These are phyloP conservation scores for Mariannaea sp. DNA, from an alignment of 2,329 filamentous ascomycete genomes.

Conservation along the genomic window DNA sequence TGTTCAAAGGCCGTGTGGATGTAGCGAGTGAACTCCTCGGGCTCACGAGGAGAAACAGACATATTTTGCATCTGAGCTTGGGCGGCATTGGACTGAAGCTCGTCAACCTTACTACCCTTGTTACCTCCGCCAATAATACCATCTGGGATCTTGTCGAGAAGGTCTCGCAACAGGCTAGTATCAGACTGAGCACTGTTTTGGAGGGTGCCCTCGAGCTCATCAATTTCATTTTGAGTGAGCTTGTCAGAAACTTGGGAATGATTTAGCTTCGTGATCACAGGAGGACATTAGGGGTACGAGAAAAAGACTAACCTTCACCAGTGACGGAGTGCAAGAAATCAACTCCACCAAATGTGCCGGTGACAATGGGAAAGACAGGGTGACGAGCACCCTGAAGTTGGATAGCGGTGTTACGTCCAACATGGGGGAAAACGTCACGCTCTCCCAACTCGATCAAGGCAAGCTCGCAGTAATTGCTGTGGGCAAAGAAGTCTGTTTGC, in stretches of 20 bases:
- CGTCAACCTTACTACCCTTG: slow-evolving; percentile 74
- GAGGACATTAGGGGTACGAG: neutral
- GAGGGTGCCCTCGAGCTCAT: slow-evolving; percentile 85
- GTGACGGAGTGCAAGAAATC: slow-evolving; percentile 91
- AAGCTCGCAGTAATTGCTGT: slow-evolving; percentile 91
- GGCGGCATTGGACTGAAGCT: slow-evolving; percentile 77
- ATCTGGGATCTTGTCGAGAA: slow-evolving; percentile 80
- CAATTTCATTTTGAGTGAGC: slow-evolving; percentile 86
- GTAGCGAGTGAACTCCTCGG: slow-evolving; percentile 83
- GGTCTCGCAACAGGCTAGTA: slow-evolving; percentile 75
- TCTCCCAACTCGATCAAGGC: slow-evolving; percentile 87
- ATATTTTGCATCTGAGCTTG: slow-evolving; percentile 77
- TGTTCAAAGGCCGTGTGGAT: slow-evolving; percentile 74
- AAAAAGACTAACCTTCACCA: slow-evolving; percentile 57
- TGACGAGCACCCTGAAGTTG: slow-evolving; percentile 68
- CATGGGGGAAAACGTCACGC: slow-evolving; percentile 81
- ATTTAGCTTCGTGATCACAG: slow-evolving; percentile 20
- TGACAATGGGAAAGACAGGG: slow-evolving; percentile 80
- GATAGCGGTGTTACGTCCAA: slow-evolving; percentile 75
- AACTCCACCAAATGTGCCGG: slow-evolving; percentile 92
- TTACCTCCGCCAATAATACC: slow-evolving; percentile 79
- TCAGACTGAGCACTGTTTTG: slow-evolving; percentile 66
- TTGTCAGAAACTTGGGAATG: slow-evolving; percentile 74
- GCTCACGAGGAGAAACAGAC: slow-evolving; percentile 74
- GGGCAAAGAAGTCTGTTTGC: slow-evolving; percentile 77